Conservation (phyloP, 164 flowering plant genomes). For the Amborella trichopoda region DNA sequence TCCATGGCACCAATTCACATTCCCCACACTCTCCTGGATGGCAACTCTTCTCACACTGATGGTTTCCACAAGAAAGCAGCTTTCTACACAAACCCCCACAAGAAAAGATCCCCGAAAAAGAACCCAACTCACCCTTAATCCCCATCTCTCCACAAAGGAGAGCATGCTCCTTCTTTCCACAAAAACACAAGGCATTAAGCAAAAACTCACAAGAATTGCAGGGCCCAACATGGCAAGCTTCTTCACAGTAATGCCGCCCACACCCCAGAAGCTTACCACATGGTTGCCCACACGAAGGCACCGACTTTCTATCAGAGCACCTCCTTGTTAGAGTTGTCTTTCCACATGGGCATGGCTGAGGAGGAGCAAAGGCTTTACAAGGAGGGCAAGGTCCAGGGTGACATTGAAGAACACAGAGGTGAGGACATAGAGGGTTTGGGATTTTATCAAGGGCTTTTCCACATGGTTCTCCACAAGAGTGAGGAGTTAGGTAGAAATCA, state of each 20-base stretch:
- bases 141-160: slow-evolving; percentile 69
- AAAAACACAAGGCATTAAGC: slow-evolving; percentile 67
- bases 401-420: slow-evolving; percentile 85
- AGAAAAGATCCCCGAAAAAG: slow-evolving; percentile 59
- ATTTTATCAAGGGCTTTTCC: slow-evolving; percentile 67
- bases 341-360: slow-evolving; percentile 74
- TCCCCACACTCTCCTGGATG: slow-evolving; percentile 92
- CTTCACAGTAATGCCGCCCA: slow-evolving; percentile 70
- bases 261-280: slow-evolving; percentile 77
- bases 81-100: slow-evolving; percentile 62
- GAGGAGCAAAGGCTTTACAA: slow-evolving; percentile 91
- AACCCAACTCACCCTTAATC: slow-evolving; percentile 61
- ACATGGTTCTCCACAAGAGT: slow-evolving; percentile 96
- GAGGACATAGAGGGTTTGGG: slow-evolving; percentile 52
- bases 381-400: slow-evolving; percentile 99
- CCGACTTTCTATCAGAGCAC: slow-evolving; percentile 62
- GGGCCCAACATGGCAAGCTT: slow-evolving; percentile 66
- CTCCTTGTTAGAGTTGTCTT: slow-evolving; percentile 64
- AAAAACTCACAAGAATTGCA: slow-evolving; percentile 59
- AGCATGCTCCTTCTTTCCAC: slow-evolving; percentile 55
- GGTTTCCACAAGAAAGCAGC: slow-evolving; percentile 67
- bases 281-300: slow-evolving; percentile 62
- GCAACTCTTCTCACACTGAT: slow-evolving; percentile 50
- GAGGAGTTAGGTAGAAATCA: slow-evolving; percentile 85
- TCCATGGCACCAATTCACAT: slow-evolving; percentile 58